Evolutionary conservation across 1,284 basidiomycete genomes (phyloP), one percentile per base, ranked within the genome.

Genomic region (Apiotrichum gamsii): DNA sequence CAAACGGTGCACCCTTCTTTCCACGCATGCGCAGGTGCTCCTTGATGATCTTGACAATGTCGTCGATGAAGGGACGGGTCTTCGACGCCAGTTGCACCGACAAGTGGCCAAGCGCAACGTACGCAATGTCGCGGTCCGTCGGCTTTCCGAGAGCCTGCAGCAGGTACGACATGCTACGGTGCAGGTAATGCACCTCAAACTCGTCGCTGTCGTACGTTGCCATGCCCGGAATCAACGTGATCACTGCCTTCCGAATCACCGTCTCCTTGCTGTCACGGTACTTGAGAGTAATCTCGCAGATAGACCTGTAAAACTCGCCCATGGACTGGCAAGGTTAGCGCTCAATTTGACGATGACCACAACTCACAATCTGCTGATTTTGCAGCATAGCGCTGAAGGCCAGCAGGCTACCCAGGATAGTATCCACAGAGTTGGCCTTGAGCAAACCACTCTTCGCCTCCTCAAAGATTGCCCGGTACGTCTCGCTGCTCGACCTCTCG

Each of bases 91-190:
- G 88, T 39, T 90, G 87, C 28, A 83, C 82, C 1, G 94, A 89
- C 31, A 96, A 88, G 60, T 96, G 90, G 1, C 95, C 95, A 56
- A 99, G 93, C 2, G 95, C 91, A 61, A 95, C 85, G 67, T 96
- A 97, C 0, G 93, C 90, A 59, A 90, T 88, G 25, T 89, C 85
- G 36, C 91, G 80, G 64, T 98, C 95, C 28, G 82, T 81, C 0
- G 90, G 84, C 72, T 90, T 94, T 62, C 89, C 85, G 3, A 99
- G 78, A 56, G 91, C 89, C 16, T 82, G 83, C 36, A 93, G 74
- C 1, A 97, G 78, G 73, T 93, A 88, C 0, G 80, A 83, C 91
- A 97, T 95, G 20, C 87, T 83, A 66, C 87, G 85, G 73, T 91
- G 87, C 11, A 96, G 77, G 66, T 89, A 90, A 61, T 87, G 83